Base-by-base conservation (phyloP, 2,329 filamentous ascomycete genomes). In the Lachnellula occidentalis region DNA sequence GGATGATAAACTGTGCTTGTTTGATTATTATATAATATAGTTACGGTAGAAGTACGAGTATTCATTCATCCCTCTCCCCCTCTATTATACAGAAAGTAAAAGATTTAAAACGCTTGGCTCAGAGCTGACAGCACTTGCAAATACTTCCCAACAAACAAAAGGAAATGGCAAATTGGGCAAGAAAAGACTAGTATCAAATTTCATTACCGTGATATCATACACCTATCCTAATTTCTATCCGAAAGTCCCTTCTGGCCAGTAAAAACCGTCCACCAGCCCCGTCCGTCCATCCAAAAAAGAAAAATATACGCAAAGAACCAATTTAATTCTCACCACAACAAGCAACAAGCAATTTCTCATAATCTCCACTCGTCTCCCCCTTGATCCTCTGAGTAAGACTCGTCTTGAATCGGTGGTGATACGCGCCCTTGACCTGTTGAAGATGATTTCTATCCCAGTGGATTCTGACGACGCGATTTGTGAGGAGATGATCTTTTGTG, bases 351-450 rank as follows among this genome's bases (percentile, higher is more conserved):
- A 92, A 72, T 62, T 74, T 80, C 73, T 88, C 78, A 64, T 94
- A 95, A 71, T 96, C 87, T 4, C 91, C 89, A 58, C 87, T 89
- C 5, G 90, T 95, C 76, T 97, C 92, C 2, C 86, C 83, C 67
- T 81, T 82, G 66, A 97, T 88, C 47, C 90, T 78, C 53, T 76
- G 76, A 11, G 80, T 77, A 53, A 97, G 72, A 58, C 84, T 85
- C 64, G 75, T 82, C 62, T 81, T 78, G 71, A 86, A 95, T 46
- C 79, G 79, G 64, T 87, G 81, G 65, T 84, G 77, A 71, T 91
- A 97, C 9, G 88, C 90, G 0, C 77, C 79, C 72, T 89, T 91
- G 54, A 95, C 86, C 61, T 89, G 86, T 49, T 83, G 81, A 76
- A 95, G 78, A 62, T 88, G 82, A 52, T 76, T 78, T 37, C 78